phyloP scores from a whole-genome alignment of 495 filamentous ascomycete genomes.

The Trichoderma virens region DNA sequence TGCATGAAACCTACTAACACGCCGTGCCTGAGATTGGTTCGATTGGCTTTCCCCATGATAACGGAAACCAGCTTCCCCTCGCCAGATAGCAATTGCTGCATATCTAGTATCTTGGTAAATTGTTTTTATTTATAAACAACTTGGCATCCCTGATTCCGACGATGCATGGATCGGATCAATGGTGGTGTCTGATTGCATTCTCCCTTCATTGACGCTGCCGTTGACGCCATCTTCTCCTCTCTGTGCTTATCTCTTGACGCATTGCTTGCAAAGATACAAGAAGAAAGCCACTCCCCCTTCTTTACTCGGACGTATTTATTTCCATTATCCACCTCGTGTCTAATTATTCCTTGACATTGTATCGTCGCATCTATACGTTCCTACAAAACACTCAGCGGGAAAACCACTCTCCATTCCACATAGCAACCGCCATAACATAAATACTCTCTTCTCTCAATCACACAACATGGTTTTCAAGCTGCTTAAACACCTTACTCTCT shows the following conservation, averaged over 20 bases:
- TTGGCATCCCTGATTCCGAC: neutral
- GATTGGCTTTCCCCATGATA: neutral
- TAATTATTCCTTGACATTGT: neutral
- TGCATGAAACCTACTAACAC: neutral
- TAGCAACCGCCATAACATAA: neutral
- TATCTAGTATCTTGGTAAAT: neutral
- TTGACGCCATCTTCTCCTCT: neutral
- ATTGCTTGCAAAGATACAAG: neutral
- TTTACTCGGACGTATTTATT: neutral
- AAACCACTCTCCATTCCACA: neutral
- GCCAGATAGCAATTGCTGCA: neutral
- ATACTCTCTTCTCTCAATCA: neutral
- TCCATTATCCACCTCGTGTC: neutral
- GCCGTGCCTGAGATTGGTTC: conserved; percentile 6
- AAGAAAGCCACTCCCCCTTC: neutral
- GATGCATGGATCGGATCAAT: neutral
- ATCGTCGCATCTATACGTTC: neutral
- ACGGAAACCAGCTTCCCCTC: neutral
- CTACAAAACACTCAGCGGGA: neutral
- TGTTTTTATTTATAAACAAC: neutral
- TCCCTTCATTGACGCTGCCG: neutral
- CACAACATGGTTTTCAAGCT: neutral
- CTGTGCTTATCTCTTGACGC: neutral
- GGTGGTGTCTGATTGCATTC: neutral
- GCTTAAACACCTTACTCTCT: neutral